A percentile compares a stretch with the other conserved stretches of the same genome.
Conservation (phyloP, 495 filamentous ascomycete genomes). For the Tirmania nivea region DNA sequence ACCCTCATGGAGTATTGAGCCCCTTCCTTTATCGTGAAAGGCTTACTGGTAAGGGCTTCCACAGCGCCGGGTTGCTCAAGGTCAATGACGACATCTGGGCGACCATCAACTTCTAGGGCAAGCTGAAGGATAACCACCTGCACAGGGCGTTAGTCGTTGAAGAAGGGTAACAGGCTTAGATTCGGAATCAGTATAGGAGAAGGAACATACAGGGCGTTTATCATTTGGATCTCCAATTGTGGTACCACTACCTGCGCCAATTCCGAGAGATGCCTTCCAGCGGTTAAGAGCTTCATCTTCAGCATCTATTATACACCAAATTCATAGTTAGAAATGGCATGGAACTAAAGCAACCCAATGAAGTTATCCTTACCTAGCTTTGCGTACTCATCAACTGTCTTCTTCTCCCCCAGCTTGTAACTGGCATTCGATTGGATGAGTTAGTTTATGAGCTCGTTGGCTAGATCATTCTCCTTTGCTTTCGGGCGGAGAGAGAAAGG, state of each 20-base stretch:
- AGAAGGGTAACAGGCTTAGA: constrained; percentile 23
- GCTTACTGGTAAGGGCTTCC: constrained; percentile 52
- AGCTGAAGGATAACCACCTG: constrained; percentile 63
- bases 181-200: background rate
- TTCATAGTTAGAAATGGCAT: background rate
- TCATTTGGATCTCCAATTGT: constrained; percentile 28
- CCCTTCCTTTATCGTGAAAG: constrained; percentile 94
- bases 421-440: constrained; percentile 1
- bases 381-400: constrained; percentile 78
- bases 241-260: constrained; percentile 37
- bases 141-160: constrained; percentile 55
- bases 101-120: constrained; percentile 57
- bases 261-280: constrained; percentile 89
- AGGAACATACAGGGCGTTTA: constrained; percentile 5
- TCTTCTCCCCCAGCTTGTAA: constrained; percentile 96
- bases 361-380: constrained; percentile 51
- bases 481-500: background rate
- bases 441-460: too few species aligned
- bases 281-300: constrained; percentile 83
- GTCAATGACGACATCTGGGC: constrained; percentile 66
- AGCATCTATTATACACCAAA: constrained; percentile 25
- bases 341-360: background rate
- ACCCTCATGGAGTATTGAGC: constrained; percentile 80
- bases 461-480: background rate
- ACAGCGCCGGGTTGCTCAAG: constrained; percentile 42